Base-by-base conservation (phyloP, 768 basidiomycete genomes). In the Cystofilobasidium ferigula region DNA sequence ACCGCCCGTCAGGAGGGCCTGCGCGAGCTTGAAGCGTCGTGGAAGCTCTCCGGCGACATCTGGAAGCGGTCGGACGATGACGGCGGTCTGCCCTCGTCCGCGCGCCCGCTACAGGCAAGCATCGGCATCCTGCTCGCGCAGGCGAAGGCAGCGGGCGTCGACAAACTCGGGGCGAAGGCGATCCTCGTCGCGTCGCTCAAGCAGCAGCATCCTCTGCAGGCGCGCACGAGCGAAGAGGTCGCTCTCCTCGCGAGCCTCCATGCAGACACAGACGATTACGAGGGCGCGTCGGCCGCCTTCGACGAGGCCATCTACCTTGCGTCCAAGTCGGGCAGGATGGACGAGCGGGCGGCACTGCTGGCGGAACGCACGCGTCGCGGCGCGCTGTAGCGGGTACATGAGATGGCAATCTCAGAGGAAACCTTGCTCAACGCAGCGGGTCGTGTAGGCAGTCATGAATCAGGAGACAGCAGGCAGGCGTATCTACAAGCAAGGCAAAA, bases 21-120 rank as follows among this genome's bases (percentile, higher is more conserved):
- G 36, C 36, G 60, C 26, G 65, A 67, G 42, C 59, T 67, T 14
- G 65, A 67, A 7, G 65, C 65, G 1, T 30, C 60, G 1, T 61
- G 20, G n/a, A 67, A 60, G 28, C 60, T 67, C 24, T 59, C 65
- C 24, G 65, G 65, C 9, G 65, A 67, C 22, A 32, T 67, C 43
- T 54, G 63, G 26, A n/a, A 35, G 16, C 42, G 26, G 34, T 48
- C 26, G 2, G 65, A 67, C 34, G 65, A 67, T 14, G 42, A 13
- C 28, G 65, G 60, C 34, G 60, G 53, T 9, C n/a, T 67, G 2
- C 32, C 20, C 6, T 6, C 48, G 28, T 32, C 47, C 26, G 53
- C 54, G n/a, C 60, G 56, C 7, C 65, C 65, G n/a, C 40, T 67
- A 6, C 38, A 60, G 45, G 51, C 58, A 5, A 30, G 47, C 30